These are phyloP conservation scores for Capsicum baccatum DNA, from an alignment of 257 asterid genomes.

Conservation along the genomic window DNA sequence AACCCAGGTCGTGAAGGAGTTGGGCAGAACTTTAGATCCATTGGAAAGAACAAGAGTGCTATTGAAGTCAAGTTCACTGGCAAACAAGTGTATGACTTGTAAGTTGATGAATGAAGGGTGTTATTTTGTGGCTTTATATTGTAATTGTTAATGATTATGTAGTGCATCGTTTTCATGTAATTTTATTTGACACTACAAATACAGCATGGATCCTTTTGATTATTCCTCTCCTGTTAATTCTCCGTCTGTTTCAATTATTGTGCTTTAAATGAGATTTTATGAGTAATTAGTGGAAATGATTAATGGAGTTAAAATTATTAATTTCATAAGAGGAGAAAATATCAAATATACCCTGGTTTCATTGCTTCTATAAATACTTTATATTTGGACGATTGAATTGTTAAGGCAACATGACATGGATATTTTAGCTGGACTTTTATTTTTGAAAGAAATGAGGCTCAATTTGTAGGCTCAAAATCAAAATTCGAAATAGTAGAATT, in stretches of 20 bases:
- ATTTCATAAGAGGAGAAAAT: too few species aligned
- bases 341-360: too few species aligned
- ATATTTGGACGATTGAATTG: too few species aligned
- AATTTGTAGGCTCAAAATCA: too few species aligned
- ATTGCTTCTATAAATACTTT: too few species aligned
- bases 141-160: conserved; percentile 8
- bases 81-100: conserved; percentile 76
- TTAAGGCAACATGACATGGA: too few species aligned
- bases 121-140: background rate
- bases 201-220: background rate
- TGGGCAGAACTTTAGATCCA: conserved; percentile 69
- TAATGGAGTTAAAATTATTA: too few species aligned
- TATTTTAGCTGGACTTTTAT: too few species aligned
- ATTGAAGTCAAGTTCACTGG: conserved; percentile 95
- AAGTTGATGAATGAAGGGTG: conserved; percentile 28
- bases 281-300: too few species aligned
- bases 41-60: conserved; percentile 80
- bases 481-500: too few species aligned
- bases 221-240: background rate
- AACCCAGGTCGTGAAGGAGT: conserved; percentile 87
- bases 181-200: conserved; percentile 12
- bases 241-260: background rate
- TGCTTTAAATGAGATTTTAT: too few species aligned
- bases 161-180: conserved; percentile 2
- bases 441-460: too few species aligned